phyloP scores from a whole-genome alignment of 805 yeast species.

The Millerago galiae region DNA sequence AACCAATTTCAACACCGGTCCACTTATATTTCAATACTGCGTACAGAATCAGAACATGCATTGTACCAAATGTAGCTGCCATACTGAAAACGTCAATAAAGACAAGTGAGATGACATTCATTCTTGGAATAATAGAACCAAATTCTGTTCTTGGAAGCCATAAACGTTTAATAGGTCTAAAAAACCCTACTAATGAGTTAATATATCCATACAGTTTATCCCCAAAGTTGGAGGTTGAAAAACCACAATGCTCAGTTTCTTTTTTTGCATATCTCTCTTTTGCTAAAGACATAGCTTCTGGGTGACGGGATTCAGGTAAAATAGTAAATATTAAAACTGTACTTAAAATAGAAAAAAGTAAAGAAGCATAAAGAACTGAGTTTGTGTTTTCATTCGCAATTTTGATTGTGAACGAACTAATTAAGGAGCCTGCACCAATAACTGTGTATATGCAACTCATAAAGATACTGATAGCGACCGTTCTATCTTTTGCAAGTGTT shows the following conservation, averaged over 20 bases:
- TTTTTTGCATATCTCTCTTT: slow-evolving; percentile 1
- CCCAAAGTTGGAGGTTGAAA: background rate
- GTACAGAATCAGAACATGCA: slow-evolving; percentile 15
- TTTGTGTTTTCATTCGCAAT: slow-evolving; percentile 4
- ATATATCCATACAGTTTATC: background rate
- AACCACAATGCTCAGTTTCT: background rate
- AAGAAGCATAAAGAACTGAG: background rate
- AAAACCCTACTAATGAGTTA: slow-evolving; percentile 1
- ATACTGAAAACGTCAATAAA: slow-evolving; percentile 17
- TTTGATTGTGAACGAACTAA: slow-evolving; percentile 18
- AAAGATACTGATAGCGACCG: slow-evolving; percentile 14
- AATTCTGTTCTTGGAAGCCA: slow-evolving; percentile 16
- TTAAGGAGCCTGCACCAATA: slow-evolving; percentile 20
- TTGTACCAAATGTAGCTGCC: slow-evolving; percentile 20
- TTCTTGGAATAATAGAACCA: slow-evolving; percentile 13
- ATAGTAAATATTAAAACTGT: slow-evolving; percentile 3
- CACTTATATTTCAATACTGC: slow-evolving; percentile 17
- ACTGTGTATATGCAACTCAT: slow-evolving; percentile 20
- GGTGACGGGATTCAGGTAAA: slow-evolving; percentile 16
- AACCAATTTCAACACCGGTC: slow-evolving; percentile 22
- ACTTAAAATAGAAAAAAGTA: background rate
- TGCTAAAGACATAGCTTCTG: slow-evolving; percentile 15
- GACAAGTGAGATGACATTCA: slow-evolving; percentile 15
- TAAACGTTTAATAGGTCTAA: slow-evolving; percentile 16
- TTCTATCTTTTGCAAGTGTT: slow-evolving; percentile 11